Percentiles rank a stretch among this genome's conserved stretches.
phyloP scores from a whole-genome alignment of 345 rosid species.

The Linum trigynum region DNA sequence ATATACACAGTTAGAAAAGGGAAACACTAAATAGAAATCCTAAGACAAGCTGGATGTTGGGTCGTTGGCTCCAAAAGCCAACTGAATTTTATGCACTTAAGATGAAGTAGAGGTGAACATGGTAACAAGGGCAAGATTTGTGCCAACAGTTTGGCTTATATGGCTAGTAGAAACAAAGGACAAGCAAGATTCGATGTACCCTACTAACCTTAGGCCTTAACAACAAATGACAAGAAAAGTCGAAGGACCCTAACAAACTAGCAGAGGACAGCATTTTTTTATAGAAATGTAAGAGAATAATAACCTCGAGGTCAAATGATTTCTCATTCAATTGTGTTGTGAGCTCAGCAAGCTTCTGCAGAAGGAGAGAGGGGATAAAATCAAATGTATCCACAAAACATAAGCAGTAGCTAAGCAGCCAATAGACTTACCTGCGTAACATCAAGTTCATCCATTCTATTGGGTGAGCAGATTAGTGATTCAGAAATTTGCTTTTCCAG shows the following conservation, averaged over 20 bases:
- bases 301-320: slow-evolving; percentile 93
- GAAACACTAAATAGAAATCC: not conserved
- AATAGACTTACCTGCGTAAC: slow-evolving; percentile 48
- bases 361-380: slow-evolving; percentile 14
- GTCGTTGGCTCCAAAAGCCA: too few relatives aligned
- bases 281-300: slow-evolving; percentile 8
- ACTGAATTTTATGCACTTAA: not conserved
- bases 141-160: too few relatives aligned
- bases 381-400: slow-evolving; percentile 17
- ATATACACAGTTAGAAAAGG: not conserved
- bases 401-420: slow-evolving; percentile 4
- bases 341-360: slow-evolving; percentile 70
- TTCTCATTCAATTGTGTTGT: slow-evolving; percentile 76
- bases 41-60: not conserved
- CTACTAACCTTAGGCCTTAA: too few relatives aligned
- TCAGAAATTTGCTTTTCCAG: slow-evolving; percentile 75
- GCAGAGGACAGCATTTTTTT: too few relatives aligned
- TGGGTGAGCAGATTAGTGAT: slow-evolving; percentile 47
- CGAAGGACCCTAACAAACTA: too few relatives aligned
- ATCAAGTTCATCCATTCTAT: slow-evolving; percentile 52
- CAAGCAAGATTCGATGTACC: too few relatives aligned
- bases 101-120: not conserved
- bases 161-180: too few relatives aligned
- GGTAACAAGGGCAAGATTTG: too few relatives aligned
- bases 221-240: too few relatives aligned